Conservation (phyloP, 768 basidiomycete genomes). For the Boletus pseudopeckii region DNA sequence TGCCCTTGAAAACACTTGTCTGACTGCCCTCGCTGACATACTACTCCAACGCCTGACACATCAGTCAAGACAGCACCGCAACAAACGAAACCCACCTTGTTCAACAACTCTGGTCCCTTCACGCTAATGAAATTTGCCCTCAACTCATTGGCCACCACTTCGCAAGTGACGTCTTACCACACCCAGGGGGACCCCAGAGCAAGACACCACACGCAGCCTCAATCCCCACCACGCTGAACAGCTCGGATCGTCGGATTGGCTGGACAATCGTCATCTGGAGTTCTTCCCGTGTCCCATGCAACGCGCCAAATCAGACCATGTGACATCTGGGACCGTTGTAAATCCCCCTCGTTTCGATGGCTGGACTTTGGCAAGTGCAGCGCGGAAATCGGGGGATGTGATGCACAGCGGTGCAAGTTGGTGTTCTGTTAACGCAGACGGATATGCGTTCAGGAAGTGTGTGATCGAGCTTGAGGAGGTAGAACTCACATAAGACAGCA, state of each 20-base stretch:
- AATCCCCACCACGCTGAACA: conserved; percentile 88
- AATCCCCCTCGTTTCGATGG: conserved; percentile 98
- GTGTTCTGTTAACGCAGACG: conserved; percentile 68
- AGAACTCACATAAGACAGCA: not conserved
- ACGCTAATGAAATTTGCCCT: conserved; percentile 97
- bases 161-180: conserved; percentile 95
- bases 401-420: conserved; percentile 84
- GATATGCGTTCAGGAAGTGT: conserved; percentile 85
- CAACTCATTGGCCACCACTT: conserved; percentile 96
- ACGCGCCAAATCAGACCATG: conserved; percentile 93
- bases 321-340: conserved; percentile 92
- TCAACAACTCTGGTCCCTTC: conserved; percentile 93
- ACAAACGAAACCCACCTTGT: conserved; percentile 65
- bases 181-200: conserved; percentile 98
- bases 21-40: conserved; percentile 97
- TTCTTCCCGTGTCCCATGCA: conserved; percentile 83
- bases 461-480: conserved; percentile 67
- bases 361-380: conserved; percentile 82
- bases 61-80: not conserved
- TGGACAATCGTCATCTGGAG: conserved; percentile 98
- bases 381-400: conserved; percentile 72
- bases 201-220: conserved; percentile 90
- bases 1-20: conserved; percentile 92
- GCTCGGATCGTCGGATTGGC: conserved; percentile 83
- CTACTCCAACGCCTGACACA: conserved; percentile 36